Evolutionary conservation across 2,329 filamentous ascomycete species (phyloP), one percentile per base, ranked within the genome.

Genomic region (Penicillium digitatum): DNA sequence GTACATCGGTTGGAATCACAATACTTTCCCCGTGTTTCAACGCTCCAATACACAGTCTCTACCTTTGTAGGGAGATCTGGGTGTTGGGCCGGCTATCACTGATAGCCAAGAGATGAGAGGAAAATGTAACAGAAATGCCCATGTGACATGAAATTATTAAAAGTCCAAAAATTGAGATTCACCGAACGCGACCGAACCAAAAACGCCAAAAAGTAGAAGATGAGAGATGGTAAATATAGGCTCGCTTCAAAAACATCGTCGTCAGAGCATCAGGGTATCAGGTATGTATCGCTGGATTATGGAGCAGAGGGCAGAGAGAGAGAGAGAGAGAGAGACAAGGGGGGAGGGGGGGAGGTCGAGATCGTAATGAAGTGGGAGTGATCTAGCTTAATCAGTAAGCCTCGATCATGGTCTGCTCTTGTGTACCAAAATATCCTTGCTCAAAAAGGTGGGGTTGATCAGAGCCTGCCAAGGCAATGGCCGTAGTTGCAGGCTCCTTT

Each of bases 401-500:
- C 63, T 78, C 75, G 66, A 81, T 78, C 60, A 80, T 72, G 44
- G 72, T 71, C 61, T 71, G 69, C 62, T 75, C 69, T 64, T 72
- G 70, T 52, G 78, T 72, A 58, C 77, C 71, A 65, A 77, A 81
- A 70, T 77, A 81, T 58, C 73, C 75, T 54, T 78, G 69, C 52
- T 80, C 77, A 60, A 80, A 77, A 62, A 80, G 73, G 56, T 69
- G 63, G 47, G 66, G 53, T 55, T 76, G 72, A 49, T 76, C 71
- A 37, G 69, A 62, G 35, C 64, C 67, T 2, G 68, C 61, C 50
- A 75, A 61, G 9, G 69, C 59, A 54, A 76, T 74, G 5, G 74
- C 74, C 29, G 72, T 72, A 57, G 77, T 73, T 54, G 70, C 72
- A 62, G 72, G 61, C 60, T 83, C 77, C 77, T 86, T 83, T 64